A percentile compares a stretch with the other conserved stretches of the same genome.
These are phyloP conservation scores for Domatiomyces catenatus DNA, from an alignment of 2,329 filamentous ascomycete genomes.

Conservation along the genomic window DNA sequence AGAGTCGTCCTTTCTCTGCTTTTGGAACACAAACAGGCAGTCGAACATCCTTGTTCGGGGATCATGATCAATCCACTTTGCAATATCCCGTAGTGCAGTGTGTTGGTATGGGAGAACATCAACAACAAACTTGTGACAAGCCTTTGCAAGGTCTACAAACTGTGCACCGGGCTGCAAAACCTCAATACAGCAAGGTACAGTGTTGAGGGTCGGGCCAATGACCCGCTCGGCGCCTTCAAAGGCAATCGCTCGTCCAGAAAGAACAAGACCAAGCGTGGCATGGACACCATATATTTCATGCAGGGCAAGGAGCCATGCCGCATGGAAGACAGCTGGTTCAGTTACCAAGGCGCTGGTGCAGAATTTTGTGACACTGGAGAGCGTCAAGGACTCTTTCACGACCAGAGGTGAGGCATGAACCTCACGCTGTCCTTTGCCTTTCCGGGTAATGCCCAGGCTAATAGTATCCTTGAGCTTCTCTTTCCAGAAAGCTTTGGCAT, in stretches of 20 bases:
- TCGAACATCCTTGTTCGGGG: conserved; percentile 53
- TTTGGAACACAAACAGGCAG: conserved; percentile 67
- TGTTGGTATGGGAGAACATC: conserved; percentile 58
- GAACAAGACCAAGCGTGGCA: conserved; percentile 54
- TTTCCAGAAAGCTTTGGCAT: conserved; percentile 52
- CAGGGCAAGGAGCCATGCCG: conserved; percentile 54
- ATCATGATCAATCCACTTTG: conserved; percentile 56
- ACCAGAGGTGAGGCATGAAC: not conserved
- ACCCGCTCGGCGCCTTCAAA: conserved; percentile 49
- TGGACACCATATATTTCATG: conserved; percentile 33
- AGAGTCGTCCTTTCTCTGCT: conserved; percentile 23
- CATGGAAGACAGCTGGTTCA: conserved; percentile 63
- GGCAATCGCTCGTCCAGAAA: conserved; percentile 62
- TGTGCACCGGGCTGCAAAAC: conserved; percentile 30
- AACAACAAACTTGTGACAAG: conserved; percentile 57
- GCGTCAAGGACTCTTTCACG: not conserved
- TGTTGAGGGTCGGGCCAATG: conserved; percentile 81
- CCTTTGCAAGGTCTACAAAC: conserved; percentile 45
- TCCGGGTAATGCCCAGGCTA: not conserved
- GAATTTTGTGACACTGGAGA: conserved; percentile 22
- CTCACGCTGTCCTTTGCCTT: conserved; percentile 2
- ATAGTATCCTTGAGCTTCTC: conserved; percentile 10
- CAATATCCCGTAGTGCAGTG: conserved; percentile 60
- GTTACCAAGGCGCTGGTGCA: conserved; percentile 53
- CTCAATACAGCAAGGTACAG: conserved; percentile 52